Evolutionary conservation across 371 early-diverging fungal species (phyloP).

Genomic region (Blakeslea trispora): DNA sequence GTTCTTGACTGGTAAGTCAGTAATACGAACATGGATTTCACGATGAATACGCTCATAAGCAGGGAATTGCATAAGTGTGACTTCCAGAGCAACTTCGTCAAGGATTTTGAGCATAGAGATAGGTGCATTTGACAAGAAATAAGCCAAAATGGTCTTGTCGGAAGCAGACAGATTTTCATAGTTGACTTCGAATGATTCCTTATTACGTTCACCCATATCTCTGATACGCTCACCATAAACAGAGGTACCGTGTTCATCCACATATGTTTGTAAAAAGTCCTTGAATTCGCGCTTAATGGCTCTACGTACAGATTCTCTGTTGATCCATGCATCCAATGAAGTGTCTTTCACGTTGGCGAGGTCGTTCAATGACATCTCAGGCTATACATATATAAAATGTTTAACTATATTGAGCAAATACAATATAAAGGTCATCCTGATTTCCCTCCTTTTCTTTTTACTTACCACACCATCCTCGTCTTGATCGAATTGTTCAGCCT

Average conservation of each 20-base stretch:
- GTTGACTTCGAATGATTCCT: slow-evolving; percentile 88
- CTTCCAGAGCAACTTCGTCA: slow-evolving; percentile 91
- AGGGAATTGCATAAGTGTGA: slow-evolving; percentile 87
- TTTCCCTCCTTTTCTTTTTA: too few species aligned
- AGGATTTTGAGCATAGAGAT: slow-evolving; percentile 87
- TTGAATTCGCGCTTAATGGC: slow-evolving; percentile 86
- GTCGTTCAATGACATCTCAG: slow-evolving; percentile 57
- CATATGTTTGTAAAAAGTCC: slow-evolving; percentile 84
- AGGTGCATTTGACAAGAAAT: slow-evolving; percentile 88
- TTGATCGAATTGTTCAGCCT: slow-evolving; percentile 55
- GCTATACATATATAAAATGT: slow-evolving; percentile 19
- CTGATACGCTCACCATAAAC: slow-evolving; percentile 93
- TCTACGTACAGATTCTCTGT: slow-evolving; percentile 74
- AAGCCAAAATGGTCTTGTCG: slow-evolving; percentile 80
- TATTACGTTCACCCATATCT: slow-evolving; percentile 87
- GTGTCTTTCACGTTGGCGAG: slow-evolving; percentile 52
- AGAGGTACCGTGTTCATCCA: slow-evolving; percentile 82
- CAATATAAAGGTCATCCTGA: too few species aligned
- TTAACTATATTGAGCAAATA: too few species aligned
- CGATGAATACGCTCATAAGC: slow-evolving; percentile 91
- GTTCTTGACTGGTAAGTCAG: slow-evolving; percentile 86
- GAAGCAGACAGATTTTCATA: slow-evolving; percentile 76
- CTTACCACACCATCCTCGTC: slow-evolving; percentile 67
- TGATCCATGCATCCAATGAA: slow-evolving; percentile 81
- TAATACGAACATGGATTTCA: slow-evolving; percentile 96